A percentile compares a stretch with the other conserved stretches of the same genome.
Evolutionary conservation across 495 filamentous ascomycete species (phyloP).

Genomic region (Umbilicaria muhlenbergii): DNA sequence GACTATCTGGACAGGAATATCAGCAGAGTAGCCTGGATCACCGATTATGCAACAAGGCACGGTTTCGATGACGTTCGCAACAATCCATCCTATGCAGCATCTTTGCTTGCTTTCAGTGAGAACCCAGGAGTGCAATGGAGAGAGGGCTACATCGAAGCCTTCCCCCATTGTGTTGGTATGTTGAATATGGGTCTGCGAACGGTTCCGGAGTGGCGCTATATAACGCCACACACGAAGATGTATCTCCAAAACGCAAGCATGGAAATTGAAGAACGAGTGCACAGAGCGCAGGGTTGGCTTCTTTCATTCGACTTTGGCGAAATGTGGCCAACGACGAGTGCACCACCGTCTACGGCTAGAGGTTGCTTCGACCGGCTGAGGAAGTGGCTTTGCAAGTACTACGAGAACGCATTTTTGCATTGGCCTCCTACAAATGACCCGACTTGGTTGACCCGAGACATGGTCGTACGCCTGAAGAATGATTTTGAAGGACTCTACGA

Average conservation of each 20-base stretch:
- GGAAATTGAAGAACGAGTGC: slow-evolving; percentile 45
- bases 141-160: slow-evolving; percentile 52
- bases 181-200: slow-evolving; percentile 34
- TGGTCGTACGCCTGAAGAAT: slow-evolving; percentile 40
- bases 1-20: slow-evolving; percentile 14
- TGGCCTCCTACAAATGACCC: slow-evolving; percentile 24
- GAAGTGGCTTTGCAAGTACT: slow-evolving; percentile 18
- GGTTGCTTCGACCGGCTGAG: slow-evolving; percentile 33
- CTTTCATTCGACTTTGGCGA: slow-evolving; percentile 42
- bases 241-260: slow-evolving; percentile 46
- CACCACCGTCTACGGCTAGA: slow-evolving; percentile 31
- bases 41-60: slow-evolving; percentile 38
- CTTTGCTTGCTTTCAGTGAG: slow-evolving; percentile 50
- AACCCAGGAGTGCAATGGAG: slow-evolving; percentile 41
- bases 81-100: slow-evolving; percentile 42
- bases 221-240: slow-evolving; percentile 47
- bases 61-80: slow-evolving; percentile 54
- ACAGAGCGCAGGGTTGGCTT: slow-evolving; percentile 43
- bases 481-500: slow-evolving; percentile 59
- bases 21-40: slow-evolving; percentile 25
- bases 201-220: slow-evolving; percentile 37
- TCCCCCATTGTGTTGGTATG: slow-evolving; percentile 53
- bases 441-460: slow-evolving; percentile 43
- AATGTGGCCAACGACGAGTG: slow-evolving; percentile 48
- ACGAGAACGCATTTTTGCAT: slow-evolving; percentile 23